Evolutionary conservation across 306 rosid genomes (phyloP).

Genomic region (Trifolium pratense): DNA sequence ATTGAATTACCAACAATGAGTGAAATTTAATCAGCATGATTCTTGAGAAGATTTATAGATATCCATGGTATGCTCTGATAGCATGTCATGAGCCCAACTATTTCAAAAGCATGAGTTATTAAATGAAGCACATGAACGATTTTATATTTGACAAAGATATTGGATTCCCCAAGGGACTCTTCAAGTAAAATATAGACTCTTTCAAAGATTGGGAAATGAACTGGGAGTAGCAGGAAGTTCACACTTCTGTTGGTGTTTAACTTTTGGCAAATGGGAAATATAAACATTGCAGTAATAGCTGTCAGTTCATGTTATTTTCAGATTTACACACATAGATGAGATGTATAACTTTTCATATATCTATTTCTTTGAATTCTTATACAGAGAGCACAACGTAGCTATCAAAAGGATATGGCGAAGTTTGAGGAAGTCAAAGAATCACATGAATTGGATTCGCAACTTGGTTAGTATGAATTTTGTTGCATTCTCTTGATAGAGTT

Average conservation of each 20-base stretch:
- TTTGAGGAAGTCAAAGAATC: conserved; percentile 67
- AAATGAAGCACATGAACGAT: not conserved
- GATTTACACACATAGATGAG: conserved; percentile 8
- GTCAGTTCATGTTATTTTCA: not conserved
- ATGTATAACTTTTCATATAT: conserved; percentile 14
- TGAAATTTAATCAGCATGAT: conserved; percentile 1
- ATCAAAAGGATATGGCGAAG: conserved; percentile 81
- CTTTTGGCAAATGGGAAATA: not conserved
- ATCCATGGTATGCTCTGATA: not conserved
- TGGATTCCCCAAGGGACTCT: not conserved
- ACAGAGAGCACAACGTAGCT: conserved; percentile 94
- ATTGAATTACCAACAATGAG: not conserved
- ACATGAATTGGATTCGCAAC: conserved; percentile 63
- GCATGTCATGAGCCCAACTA: conserved; percentile 1
- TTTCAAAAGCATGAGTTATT: not conserved
- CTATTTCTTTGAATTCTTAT: conserved; percentile 35
- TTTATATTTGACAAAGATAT: conserved; percentile 12
- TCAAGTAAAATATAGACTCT: conserved; percentile 2
- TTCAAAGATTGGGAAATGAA: conserved; percentile 8
- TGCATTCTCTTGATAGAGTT: conserved; percentile 23
- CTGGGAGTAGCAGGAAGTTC: conserved; percentile 4
- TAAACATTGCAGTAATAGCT: conserved; percentile 5
- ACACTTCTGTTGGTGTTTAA: conserved; percentile 17
- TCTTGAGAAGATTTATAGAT: not conserved
- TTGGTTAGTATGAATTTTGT: conserved; percentile 55